Percentiles rank a stretch among this genome's conserved stretches.
Evolutionary conservation across 768 basidiomycete species (phyloP).

Genomic region (Phaffia australis): DNA sequence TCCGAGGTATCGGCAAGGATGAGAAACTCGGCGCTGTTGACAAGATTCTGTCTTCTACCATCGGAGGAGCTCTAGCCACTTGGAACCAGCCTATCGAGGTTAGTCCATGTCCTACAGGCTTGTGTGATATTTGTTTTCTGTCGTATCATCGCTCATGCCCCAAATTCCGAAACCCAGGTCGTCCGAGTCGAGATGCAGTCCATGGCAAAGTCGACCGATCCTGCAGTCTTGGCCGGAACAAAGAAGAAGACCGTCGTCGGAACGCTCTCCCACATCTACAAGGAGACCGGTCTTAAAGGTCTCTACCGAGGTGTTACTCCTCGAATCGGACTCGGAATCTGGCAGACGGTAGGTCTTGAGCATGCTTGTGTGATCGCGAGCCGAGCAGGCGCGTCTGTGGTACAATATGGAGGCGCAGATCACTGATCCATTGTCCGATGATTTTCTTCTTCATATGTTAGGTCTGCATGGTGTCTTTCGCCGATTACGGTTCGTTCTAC

Average conservation of each 20-base stretch:
- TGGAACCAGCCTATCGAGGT: slow-evolving; percentile 97
- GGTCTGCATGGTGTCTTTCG: slow-evolving; percentile 95
- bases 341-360: slow-evolving; percentile 56
- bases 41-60: slow-evolving; percentile 74
- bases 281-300: slow-evolving; percentile 89
- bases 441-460: slow-evolving; percentile 32
- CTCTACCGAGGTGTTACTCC: slow-evolving; percentile 96
- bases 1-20: slow-evolving; percentile 65
- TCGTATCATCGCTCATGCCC: background rate
- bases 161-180: slow-evolving; percentile 18
- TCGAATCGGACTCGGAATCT: slow-evolving; percentile 87
- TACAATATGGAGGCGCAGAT: background rate
- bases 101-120: background rate
- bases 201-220: slow-evolving; percentile 70
- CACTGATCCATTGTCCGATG: background rate
- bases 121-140: background rate
- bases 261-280: slow-evolving; percentile 88
- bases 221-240: slow-evolving; percentile 59
- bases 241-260: slow-evolving; percentile 76
- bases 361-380: slow-evolving; percentile 9
- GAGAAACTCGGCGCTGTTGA: slow-evolving; percentile 66
- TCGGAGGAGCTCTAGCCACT: slow-evolving; percentile 86
- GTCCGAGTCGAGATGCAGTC: slow-evolving; percentile 76
- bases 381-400: too few relatives aligned
- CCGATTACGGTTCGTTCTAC: slow-evolving; percentile 32